Evolutionary conservation across 139 green algal species (phyloP).

Genomic region (Spirogloea muscicola): DNA sequence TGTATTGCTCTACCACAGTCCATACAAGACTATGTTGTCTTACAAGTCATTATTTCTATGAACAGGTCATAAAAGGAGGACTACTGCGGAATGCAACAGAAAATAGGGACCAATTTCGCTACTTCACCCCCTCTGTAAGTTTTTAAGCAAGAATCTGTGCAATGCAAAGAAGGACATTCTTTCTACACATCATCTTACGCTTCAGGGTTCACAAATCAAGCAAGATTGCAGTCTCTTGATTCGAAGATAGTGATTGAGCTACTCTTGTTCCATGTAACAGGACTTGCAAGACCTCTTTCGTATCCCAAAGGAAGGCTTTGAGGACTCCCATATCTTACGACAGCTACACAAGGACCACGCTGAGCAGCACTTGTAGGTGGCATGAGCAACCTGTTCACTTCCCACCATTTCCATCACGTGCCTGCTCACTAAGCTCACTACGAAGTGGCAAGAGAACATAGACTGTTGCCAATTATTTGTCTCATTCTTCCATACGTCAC

Average conservation of each 20-base stretch:
- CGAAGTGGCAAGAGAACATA: not conserved
- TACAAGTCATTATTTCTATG: not conserved
- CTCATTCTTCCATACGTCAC: no score
- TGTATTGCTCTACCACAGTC: not conserved
- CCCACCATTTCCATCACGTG: not conserved
- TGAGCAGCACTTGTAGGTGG: constrained; percentile 9
- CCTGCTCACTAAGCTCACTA: not conserved
- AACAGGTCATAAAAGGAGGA: constrained; percentile 53
- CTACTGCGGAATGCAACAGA: constrained; percentile 64
- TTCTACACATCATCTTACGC: not conserved
- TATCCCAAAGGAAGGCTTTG: constrained; percentile 20
- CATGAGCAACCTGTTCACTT: not conserved
- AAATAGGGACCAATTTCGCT: constrained; percentile 38
- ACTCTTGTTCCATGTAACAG: constrained; percentile 13
- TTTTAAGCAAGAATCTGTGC: constrained; percentile 1
- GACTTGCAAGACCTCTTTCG: constrained; percentile 20
- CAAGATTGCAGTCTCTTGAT: not conserved
- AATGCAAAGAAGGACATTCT: not conserved
- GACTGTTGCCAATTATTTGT: not conserved
- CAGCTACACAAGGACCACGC: constrained; percentile 8
- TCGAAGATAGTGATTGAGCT: not conserved
- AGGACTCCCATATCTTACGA: constrained; percentile 1
- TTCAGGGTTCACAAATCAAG: not conserved
- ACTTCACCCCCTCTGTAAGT: constrained; percentile 17
- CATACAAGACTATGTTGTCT: no score